Conservation (phyloP, 106 monocot species). For the Dendrobium catenatum region DNA sequence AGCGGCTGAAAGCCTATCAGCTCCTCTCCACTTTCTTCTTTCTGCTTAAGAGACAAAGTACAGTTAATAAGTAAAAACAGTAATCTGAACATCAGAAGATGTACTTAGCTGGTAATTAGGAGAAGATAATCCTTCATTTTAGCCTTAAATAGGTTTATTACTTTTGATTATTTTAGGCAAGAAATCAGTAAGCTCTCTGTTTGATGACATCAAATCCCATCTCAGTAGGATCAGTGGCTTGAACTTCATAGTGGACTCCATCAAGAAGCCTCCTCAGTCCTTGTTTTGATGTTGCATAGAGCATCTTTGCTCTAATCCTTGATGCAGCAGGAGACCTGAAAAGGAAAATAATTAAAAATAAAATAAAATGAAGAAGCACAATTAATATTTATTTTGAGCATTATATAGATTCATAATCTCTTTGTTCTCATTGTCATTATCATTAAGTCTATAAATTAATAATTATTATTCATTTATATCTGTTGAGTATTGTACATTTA, state of each 20-base stretch:
- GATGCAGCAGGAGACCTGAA: slow-evolving; percentile 61
- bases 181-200: slow-evolving; percentile 37
- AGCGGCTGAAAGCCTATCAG: slow-evolving; percentile 5
- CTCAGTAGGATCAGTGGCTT: slow-evolving; percentile 80
- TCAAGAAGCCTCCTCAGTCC: slow-evolving; percentile 75
- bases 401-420: too few relatives aligned
- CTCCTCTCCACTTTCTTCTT: background rate
- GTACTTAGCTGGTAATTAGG: background rate
- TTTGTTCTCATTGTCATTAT: too few relatives aligned
- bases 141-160: background rate
- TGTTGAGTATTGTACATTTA: too few relatives aligned
- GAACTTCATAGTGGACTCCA: slow-evolving; percentile 85
- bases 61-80: background rate
- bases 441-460: too few relatives aligned
- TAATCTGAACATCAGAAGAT: background rate
- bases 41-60: background rate
- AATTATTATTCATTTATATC: too few relatives aligned
- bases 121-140: background rate
- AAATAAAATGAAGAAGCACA: background rate
- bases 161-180: background rate
- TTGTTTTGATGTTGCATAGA: slow-evolving; percentile 88
- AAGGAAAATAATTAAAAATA: background rate
- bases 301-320: slow-evolving; percentile 63
- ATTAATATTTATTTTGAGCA: too few relatives aligned
- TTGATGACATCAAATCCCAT: slow-evolving; percentile 86